Evolutionary conservation across 2,329 filamentous ascomycete species (phyloP).

Genomic region (Verticillium isaacii): DNA sequence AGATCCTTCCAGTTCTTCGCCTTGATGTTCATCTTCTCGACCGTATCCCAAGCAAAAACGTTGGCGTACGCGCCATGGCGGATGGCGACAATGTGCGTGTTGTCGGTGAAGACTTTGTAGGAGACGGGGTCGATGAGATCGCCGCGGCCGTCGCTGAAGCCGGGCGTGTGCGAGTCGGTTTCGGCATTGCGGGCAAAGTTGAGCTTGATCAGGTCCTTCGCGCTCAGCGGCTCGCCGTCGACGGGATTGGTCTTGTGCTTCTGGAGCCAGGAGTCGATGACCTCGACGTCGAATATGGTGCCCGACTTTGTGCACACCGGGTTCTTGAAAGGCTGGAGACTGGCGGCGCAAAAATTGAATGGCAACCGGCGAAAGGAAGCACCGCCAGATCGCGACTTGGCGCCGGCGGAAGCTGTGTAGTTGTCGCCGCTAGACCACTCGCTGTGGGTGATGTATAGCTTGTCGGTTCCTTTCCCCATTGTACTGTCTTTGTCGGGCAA

Average conservation of each 20-base stretch:
- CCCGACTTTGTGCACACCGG: slow-evolving; percentile 87
- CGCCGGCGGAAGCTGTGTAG: slow-evolving; percentile 75
- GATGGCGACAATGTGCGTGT: slow-evolving; percentile 92
- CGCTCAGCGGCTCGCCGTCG: slow-evolving; percentile 71
- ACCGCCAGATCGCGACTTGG: slow-evolving; percentile 55
- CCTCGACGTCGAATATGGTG: slow-evolving; percentile 90
- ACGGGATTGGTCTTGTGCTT: slow-evolving; percentile 92
- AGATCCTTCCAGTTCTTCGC: slow-evolving; percentile 93
- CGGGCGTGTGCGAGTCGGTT: slow-evolving; percentile 40
- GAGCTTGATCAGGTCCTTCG: slow-evolving; percentile 81
- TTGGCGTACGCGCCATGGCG: slow-evolving; percentile 79
- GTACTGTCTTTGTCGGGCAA: not conserved
- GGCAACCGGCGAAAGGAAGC: slow-evolving; percentile 81
- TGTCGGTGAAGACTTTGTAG: slow-evolving; percentile 96
- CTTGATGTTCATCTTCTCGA: slow-evolving; percentile 94
- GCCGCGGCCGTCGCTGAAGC: slow-evolving; percentile 50
- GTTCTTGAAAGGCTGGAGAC: slow-evolving; percentile 89
- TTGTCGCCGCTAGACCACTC: slow-evolving; percentile 94
- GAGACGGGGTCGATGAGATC: slow-evolving; percentile 96
- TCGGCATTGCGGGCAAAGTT: slow-evolving; percentile 90
- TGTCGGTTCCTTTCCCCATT: slow-evolving; percentile 46
- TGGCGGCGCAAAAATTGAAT: slow-evolving; percentile 97
- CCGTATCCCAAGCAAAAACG: slow-evolving; percentile 93
- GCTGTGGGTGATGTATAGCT: slow-evolving; percentile 79
- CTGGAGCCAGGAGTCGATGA: slow-evolving; percentile 90